phyloP scores from a whole-genome alignment of 345 rosid species.

The Populus simonii region DNA sequence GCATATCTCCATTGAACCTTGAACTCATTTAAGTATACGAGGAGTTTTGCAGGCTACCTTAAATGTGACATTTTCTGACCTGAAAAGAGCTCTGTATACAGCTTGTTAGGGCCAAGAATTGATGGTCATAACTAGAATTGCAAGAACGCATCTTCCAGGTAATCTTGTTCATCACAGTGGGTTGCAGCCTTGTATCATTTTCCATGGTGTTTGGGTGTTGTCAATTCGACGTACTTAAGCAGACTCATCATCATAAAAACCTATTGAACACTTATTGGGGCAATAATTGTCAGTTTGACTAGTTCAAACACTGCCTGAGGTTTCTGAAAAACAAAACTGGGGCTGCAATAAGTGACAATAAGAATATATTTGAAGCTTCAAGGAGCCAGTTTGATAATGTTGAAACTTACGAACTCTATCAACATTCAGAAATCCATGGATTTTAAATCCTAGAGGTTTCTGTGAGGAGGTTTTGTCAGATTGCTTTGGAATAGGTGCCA shows the following conservation, averaged over 20 bases:
- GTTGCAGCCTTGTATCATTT: not conserved
- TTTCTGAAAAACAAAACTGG: not conserved
- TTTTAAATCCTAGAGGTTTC: not conserved
- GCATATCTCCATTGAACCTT: slow-evolving; percentile 3
- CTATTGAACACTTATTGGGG: not conserved
- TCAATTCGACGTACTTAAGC: not conserved
- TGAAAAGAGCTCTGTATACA: no score
- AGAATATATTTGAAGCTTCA: not conserved
- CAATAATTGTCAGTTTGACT: not conserved
- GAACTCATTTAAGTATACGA: not conserved
- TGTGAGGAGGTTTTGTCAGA: not conserved
- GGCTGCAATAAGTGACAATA: not conserved
- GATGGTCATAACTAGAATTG: no score
- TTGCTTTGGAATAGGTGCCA: not conserved
- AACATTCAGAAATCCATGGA: not conserved
- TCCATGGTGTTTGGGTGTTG: not conserved
- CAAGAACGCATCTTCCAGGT: not conserved
- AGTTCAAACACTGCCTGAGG: not conserved
- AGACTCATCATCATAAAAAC: not conserved
- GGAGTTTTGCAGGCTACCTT: not conserved
- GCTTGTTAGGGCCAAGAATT: no score
- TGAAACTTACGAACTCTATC: not conserved
- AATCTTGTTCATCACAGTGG: not conserved
- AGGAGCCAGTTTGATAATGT: not conserved
- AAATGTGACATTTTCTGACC: no score